Conservation (phyloP, 768 basidiomycete species). For the Grammothele lineata region DNA sequence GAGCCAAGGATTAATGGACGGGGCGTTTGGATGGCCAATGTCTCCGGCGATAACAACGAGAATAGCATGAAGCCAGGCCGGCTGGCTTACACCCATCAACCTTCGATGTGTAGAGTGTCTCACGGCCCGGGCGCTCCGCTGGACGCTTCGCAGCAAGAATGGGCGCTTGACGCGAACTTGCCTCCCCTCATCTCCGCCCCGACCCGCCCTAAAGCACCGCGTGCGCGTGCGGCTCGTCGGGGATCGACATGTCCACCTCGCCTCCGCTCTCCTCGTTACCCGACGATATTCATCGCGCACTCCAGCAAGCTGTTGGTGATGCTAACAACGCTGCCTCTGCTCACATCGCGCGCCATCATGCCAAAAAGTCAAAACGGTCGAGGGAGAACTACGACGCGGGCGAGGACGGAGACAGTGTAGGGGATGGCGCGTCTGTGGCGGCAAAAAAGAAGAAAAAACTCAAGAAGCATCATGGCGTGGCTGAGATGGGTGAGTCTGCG, state of each 20-base stretch:
- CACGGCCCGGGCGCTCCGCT: no score
- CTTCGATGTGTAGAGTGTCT: no score
- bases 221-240: conserved; percentile 5
- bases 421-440: conserved; percentile 9
- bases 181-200: conserved; percentile 38
- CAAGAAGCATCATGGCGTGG: conserved; percentile 18
- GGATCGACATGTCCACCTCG: conserved; percentile 21
- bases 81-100: no score
- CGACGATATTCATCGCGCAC: conserved; percentile 45
- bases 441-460: conserved; percentile 32
- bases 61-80: no score
- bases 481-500: conserved; percentile 12
- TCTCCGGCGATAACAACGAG: no score
- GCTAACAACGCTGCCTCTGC: conserved; percentile 36
- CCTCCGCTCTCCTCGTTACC: conserved; percentile 26
- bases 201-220: conserved; percentile 36
- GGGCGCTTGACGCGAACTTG: conserved; percentile 22
- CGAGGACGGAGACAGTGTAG: neutral
- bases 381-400: conserved; percentile 18
- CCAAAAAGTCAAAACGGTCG: conserved; percentile 33
- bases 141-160: no score
- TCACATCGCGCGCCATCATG: conserved; percentile 17
- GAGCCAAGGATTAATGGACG: no score
- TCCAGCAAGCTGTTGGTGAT: conserved; percentile 46
- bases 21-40: no score